Evolutionary conservation across 2,329 filamentous ascomycete genomes (phyloP).

Genomic region (Fusarium equiseti): DNA sequence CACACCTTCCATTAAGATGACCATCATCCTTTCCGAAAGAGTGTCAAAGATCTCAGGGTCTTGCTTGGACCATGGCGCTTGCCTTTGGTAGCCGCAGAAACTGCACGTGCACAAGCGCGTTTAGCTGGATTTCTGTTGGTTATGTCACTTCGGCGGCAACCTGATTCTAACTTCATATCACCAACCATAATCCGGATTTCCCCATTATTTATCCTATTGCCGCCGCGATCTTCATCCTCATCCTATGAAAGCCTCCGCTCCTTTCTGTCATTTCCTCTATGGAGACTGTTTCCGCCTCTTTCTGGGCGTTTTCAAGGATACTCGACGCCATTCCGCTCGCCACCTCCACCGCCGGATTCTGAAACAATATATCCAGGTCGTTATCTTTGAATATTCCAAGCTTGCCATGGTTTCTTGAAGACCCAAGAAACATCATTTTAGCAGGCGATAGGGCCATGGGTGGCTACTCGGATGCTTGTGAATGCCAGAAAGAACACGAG

Average conservation of each 20-base stretch:
- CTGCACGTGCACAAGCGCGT: slow-evolving; percentile 34
- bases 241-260: not conserved
- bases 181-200: not conserved
- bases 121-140: slow-evolving; percentile 16
- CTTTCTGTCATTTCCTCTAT: not conserved
- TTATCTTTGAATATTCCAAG: not conserved
- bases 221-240: not conserved
- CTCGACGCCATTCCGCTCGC: not conserved
- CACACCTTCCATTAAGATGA: not conserved
- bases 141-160: slow-evolving; percentile 11
- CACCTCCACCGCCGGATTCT: not conserved
- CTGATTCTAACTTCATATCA: slow-evolving; percentile 26
- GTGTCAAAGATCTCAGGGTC: slow-evolving; percentile 17
- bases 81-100: slow-evolving; percentile 17
- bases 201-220: not conserved
- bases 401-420: not conserved
- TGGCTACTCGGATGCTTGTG: not conserved
- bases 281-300: not conserved
- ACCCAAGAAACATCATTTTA: not conserved
- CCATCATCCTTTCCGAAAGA: slow-evolving; percentile 11
- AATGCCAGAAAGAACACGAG: not conserved
- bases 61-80: slow-evolving; percentile 25
- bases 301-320: not conserved
- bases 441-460: not conserved
- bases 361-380: not conserved